Percentiles rank a stretch among this genome's conserved stretches.
Conservation (phyloP, 1,284 basidiomycete species). For the Leccinum insolens region DNA sequence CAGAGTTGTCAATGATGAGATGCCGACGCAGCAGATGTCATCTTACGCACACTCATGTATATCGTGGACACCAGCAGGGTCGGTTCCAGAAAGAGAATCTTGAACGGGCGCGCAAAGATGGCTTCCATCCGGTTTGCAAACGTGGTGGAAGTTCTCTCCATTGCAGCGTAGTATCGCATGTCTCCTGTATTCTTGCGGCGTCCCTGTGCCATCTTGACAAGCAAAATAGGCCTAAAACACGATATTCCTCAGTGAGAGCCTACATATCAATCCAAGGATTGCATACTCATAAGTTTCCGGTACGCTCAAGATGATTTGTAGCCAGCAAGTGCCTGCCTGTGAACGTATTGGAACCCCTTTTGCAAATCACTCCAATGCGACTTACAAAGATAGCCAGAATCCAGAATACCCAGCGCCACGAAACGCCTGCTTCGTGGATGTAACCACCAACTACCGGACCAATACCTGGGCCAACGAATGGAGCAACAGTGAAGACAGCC, state of each 20-base stretch:
- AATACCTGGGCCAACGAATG: conserved; percentile 74
- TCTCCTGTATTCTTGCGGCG: conserved; percentile 64
- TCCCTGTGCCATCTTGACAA: conserved; percentile 47
- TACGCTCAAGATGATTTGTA: conserved; percentile 65
- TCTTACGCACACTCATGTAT: conserved; percentile 60
- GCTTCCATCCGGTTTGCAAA: conserved; percentile 47
- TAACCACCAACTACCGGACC: conserved; percentile 70
- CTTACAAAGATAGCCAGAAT: conserved; percentile 65
- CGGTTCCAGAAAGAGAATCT: conserved; percentile 73
- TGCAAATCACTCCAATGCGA: conserved; percentile 3
- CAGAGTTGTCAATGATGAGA: conserved; percentile 16
- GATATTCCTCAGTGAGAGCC: not conserved
- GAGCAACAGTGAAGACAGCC: conserved; percentile 70
- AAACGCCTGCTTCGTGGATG: conserved; percentile 47
- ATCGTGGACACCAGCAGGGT: conserved; percentile 74
- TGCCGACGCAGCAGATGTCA: conserved; percentile 18
- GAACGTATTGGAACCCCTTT: conserved; percentile 5
- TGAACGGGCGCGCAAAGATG: conserved; percentile 64
- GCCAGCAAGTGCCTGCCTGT: conserved; percentile 45
- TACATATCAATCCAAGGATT: not conserved
- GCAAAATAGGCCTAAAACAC: conserved; percentile 51
- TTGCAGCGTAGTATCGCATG: conserved; percentile 56
- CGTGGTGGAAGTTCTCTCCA: conserved; percentile 46
- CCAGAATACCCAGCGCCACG: conserved; percentile 82
- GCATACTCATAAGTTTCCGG: conserved; percentile 72